These are phyloP conservation scores for Pulveroboletus sp. DNA, from an alignment of 768 basidiomycete species.

Conservation along the genomic window DNA sequence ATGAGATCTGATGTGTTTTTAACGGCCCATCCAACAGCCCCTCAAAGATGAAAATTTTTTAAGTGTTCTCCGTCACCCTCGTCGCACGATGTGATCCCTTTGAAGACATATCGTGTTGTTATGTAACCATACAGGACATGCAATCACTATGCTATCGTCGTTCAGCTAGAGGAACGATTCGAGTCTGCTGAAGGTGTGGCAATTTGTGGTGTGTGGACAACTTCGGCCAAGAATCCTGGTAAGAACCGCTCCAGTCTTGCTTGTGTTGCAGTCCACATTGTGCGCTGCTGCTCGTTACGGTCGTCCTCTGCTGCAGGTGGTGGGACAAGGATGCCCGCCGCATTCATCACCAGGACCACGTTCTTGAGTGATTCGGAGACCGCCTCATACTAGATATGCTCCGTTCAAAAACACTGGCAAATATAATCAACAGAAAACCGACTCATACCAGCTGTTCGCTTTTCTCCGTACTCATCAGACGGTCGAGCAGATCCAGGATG, in stretches of 20 bases:
- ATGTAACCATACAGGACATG: constrained; percentile 3
- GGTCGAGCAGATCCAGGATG: constrained; percentile 83
- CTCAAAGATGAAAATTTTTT: constrained; percentile 63
- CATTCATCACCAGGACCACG: constrained; percentile 93
- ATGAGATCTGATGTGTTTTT: not conserved
- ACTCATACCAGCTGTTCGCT: constrained; percentile 72
- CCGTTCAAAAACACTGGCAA: not conserved
- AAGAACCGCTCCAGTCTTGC: constrained; percentile 88
- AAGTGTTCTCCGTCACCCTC: not conserved
- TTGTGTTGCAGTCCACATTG: constrained; percentile 80
- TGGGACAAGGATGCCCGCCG: constrained; percentile 76
- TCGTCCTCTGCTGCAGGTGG: constrained; percentile 36
- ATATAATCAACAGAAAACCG: not conserved
- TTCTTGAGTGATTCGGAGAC: constrained; percentile 97
- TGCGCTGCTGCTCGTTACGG: constrained; percentile 57
- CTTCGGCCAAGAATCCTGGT: constrained; percentile 79
- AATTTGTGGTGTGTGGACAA: constrained; percentile 44
- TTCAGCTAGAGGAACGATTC: constrained; percentile 12
- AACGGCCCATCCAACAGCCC: constrained; percentile 33
- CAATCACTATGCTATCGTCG: not conserved
- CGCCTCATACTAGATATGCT: constrained; percentile 71
- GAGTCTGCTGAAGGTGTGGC: constrained; percentile 9
- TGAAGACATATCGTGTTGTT: not conserved
- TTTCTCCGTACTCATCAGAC: constrained; percentile 81
- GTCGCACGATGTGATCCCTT: not conserved